Evolutionary conservation across 179 eudicot genomes (phyloP).

Genomic region (Gypsophila paniculata): DNA sequence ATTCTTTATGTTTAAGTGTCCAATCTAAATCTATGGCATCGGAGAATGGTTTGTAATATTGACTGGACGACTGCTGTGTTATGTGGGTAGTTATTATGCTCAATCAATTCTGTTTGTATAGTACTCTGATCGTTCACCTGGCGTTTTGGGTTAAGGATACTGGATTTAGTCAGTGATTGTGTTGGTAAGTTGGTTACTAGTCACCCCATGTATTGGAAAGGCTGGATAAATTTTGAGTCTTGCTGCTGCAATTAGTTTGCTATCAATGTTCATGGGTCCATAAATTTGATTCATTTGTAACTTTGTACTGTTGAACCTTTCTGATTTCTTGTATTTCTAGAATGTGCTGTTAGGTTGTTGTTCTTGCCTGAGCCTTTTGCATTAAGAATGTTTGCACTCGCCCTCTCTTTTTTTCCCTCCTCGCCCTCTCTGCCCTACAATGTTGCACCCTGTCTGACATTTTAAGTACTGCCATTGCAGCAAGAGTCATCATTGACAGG

Average conservation of each 20-base stretch:
- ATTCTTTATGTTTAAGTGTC: not conserved
- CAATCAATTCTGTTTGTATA: not conserved
- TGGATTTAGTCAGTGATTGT: not conserved
- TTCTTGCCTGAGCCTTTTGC: not conserved
- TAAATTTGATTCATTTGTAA: no score
- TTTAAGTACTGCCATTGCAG: slow-evolving; percentile 37
- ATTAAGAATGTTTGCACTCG: not conserved
- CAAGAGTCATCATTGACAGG: slow-evolving; percentile 73
- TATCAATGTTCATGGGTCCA: no score
- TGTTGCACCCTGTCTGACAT: not conserved
- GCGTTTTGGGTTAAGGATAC: not conserved
- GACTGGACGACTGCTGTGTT: not conserved
- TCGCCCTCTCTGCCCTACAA: not conserved
- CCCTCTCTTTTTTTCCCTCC: no score
- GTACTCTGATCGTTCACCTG: not conserved
- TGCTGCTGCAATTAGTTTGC: no score
- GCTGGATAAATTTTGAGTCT: no score
- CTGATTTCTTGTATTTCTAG: not conserved
- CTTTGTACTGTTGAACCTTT: not conserved
- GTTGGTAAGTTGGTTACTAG: not conserved
- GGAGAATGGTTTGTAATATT: not conserved
- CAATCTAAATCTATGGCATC: not conserved
- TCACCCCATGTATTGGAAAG: no score
- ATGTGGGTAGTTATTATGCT: not conserved
- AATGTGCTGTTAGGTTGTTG: not conserved